These are phyloP conservation scores for Chaetomiaceae sp. DNA, from an alignment of 2,329 filamentous ascomycete genomes.

Conservation along the genomic window DNA sequence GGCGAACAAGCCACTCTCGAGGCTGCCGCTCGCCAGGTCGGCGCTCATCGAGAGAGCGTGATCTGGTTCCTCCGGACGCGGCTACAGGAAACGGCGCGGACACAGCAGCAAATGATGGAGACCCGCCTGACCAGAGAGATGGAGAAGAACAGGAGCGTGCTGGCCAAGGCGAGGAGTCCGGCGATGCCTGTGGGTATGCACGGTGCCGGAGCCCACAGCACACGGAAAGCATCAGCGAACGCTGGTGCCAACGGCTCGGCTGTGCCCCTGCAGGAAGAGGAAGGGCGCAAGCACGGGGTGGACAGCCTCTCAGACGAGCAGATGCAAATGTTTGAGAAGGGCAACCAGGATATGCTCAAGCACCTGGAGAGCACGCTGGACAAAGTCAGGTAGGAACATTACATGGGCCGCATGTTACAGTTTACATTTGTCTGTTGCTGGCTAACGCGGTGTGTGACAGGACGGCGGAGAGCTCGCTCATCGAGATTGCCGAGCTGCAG, in stretches of 20 bases:
- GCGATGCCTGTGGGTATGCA: slow-evolving; percentile 9
- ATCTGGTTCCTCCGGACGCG: slow-evolving; percentile 73
- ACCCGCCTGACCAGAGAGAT: slow-evolving; percentile 75
- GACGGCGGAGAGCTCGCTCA: slow-evolving; percentile 78
- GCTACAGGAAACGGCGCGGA: slow-evolving; percentile 67
- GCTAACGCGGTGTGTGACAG: slow-evolving; percentile 49
- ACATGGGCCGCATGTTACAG: too few species aligned
- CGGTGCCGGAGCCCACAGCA: slow-evolving; percentile 3
- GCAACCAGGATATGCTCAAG: slow-evolving; percentile 86
- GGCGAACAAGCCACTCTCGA: slow-evolving; percentile 68
- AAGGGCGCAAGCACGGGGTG: slow-evolving; percentile 24
- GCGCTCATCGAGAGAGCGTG: slow-evolving; percentile 71
- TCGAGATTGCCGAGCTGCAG: slow-evolving; percentile 91
- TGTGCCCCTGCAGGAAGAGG: slow-evolving; percentile 16
- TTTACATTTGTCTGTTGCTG: not conserved
- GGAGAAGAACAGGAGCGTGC: slow-evolving; percentile 81
- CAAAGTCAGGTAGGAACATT: slow-evolving; percentile 87
- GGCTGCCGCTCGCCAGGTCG: slow-evolving; percentile 58
- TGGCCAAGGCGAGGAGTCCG: slow-evolving; percentile 58
- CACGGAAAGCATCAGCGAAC: slow-evolving; percentile 1
- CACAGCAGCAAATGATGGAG: slow-evolving; percentile 91
- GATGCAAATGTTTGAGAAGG: slow-evolving; percentile 85
- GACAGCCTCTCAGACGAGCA: slow-evolving; percentile 73
- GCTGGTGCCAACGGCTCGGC: not conserved
- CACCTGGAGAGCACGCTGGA: slow-evolving; percentile 91